A percentile compares a stretch with the other conserved stretches of the same genome.
Conservation (phyloP, 2,329 filamentous ascomycete genomes). For the Zasmidium cellare region DNA sequence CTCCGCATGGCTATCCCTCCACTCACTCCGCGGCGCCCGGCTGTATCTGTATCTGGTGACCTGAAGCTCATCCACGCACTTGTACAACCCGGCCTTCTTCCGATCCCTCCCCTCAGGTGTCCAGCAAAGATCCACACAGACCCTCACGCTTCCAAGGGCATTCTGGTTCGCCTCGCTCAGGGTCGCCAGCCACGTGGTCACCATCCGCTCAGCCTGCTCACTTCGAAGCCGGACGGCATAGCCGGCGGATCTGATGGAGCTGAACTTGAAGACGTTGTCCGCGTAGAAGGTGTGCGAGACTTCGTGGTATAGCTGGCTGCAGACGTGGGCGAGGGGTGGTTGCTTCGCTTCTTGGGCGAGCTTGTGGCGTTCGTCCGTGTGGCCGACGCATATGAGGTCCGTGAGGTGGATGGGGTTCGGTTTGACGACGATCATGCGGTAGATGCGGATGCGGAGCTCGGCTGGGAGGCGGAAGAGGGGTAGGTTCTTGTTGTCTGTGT, state of each 20-base stretch:
- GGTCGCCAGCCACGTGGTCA: background rate
- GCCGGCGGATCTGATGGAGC: no score
- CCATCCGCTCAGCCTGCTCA: background rate
- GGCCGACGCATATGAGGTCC: no score
- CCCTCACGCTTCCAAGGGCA: background rate
- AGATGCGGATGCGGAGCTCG: slow-evolving; percentile 92
- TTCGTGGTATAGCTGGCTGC: background rate
- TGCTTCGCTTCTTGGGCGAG: background rate
- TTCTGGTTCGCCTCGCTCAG: background rate
- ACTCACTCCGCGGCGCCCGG: no score
- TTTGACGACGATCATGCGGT: slow-evolving; percentile 55
- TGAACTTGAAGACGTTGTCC: background rate
- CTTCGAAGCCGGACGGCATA: background rate
- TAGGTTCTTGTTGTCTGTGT: no score
- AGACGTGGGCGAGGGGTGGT: background rate
- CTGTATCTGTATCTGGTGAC: no score
- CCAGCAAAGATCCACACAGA: background rate
- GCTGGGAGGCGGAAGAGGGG: slow-evolving; percentile 58
- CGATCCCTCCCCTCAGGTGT: no score
- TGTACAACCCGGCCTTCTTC: no score
- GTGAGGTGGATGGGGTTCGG: slow-evolving; percentile 4
- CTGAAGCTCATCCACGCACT: no score
- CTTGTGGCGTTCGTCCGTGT: background rate
- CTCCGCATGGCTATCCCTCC: no score
- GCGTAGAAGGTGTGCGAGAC: background rate